Evolutionary conservation across 352 stramenopile genomes (phyloP).

Genomic region (Globisporangium canariense): DNA sequence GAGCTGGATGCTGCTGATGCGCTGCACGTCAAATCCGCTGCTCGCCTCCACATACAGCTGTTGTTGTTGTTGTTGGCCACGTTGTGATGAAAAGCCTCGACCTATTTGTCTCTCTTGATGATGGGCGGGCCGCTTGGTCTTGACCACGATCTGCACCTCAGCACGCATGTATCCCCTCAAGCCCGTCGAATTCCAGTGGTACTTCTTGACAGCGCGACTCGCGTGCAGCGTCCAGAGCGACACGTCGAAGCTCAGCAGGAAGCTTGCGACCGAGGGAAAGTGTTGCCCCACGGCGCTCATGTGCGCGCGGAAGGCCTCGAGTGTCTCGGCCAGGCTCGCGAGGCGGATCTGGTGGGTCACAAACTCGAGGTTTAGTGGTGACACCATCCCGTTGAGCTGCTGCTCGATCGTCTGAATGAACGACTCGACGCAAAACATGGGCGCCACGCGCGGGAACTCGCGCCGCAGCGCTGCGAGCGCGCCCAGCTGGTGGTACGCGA

Average conservation of each 20-base stretch:
- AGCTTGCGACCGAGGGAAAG: conserved; percentile 35
- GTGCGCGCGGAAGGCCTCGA: conserved; percentile 10
- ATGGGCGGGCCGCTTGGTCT: conserved; percentile 36
- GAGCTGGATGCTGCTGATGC: conserved; percentile 14
- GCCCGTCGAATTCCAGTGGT: conserved; percentile 46
- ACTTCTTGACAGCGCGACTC: conserved; percentile 59
- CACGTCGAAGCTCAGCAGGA: conserved; percentile 55
- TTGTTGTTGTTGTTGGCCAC: background rate
- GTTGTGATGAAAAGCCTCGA: background rate
- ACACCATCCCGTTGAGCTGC: conserved; percentile 55
- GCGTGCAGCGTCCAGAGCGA: conserved; percentile 67
- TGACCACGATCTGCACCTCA: conserved; percentile 46
- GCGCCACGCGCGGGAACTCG: conserved; percentile 49
- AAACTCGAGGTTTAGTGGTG: conserved; percentile 58
- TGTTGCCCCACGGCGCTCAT: conserved; percentile 4
- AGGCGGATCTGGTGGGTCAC: conserved; percentile 43
- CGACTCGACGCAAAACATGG: conserved; percentile 73
- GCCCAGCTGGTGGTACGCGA: conserved; percentile 54
- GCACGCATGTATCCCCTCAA: conserved; percentile 36
- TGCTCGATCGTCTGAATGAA: conserved; percentile 64
- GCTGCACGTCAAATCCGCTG: conserved; percentile 9
- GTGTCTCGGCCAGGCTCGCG: conserved; percentile 41
- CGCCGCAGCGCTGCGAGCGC: conserved; percentile 51
- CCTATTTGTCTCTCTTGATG: conserved; percentile 26
- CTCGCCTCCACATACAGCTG: background rate